phyloP scores from a whole-genome alignment of 768 basidiomycete species.

The Asterophora lycoperdoides region DNA sequence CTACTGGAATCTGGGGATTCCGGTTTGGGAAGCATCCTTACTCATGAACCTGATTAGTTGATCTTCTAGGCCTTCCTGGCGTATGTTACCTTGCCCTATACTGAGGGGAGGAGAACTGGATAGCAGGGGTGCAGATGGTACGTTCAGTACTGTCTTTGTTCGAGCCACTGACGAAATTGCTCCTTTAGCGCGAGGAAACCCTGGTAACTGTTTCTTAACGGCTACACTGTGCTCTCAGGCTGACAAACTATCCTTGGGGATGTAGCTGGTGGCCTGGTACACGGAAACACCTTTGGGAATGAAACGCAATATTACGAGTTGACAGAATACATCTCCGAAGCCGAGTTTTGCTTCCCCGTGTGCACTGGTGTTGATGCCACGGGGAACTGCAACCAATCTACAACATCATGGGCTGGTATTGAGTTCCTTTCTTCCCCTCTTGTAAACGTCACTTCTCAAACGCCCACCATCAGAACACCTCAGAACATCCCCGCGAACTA shows the following conservation, averaged over 20 bases:
- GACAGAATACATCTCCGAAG: constrained; percentile 77
- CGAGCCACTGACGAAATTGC: too few species aligned
- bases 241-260: neutral
- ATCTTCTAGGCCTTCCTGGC: too few species aligned
- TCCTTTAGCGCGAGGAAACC: constrained; percentile 40
- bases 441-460: neutral
- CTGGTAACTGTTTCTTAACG: constrained; percentile 22
- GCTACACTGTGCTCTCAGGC: too few species aligned
- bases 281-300: constrained; percentile 56
- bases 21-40: too few species aligned
- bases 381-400: constrained; percentile 73
- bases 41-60: too few species aligned
- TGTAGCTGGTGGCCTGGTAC: constrained; percentile 66
- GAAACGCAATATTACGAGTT: constrained; percentile 70
- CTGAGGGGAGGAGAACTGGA: constrained; percentile 78
- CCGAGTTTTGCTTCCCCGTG: constrained; percentile 65
- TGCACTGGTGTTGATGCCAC: constrained; percentile 61
- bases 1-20: too few species aligned
- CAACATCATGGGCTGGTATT: constrained; percentile 61
- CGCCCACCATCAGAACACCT: constrained; percentile 19
- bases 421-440: constrained; percentile 29
- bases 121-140: constrained; percentile 61
- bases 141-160: neutral
- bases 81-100: too few species aligned
- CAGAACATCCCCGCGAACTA: constrained; percentile 78